phyloP scores from a whole-genome alignment of 805 yeast genomes.

The Kodamaea fukazawae region DNA sequence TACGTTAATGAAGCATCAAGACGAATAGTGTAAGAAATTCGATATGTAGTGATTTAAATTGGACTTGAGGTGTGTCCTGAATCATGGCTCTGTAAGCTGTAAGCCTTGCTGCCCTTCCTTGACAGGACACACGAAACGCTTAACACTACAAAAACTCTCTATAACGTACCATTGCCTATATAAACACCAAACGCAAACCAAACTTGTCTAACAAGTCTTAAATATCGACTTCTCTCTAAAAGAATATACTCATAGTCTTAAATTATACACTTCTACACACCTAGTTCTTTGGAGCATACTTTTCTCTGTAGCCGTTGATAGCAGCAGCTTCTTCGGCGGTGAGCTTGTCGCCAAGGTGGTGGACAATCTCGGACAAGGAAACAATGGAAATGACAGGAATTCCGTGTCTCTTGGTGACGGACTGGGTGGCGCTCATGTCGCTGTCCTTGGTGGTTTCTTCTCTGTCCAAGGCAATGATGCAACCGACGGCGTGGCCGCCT shows the following conservation, averaged over 20 bases:
- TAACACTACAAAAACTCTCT: too few relatives aligned
- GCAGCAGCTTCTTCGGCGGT: slow-evolving; percentile 54
- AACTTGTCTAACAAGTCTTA: too few relatives aligned
- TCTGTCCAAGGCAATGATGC: slow-evolving; percentile 90
- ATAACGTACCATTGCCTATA: too few relatives aligned
- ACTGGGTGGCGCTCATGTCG: slow-evolving; percentile 73
- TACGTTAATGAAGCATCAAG: not conserved
- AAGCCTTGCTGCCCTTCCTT: too few relatives aligned
- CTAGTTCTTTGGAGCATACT: slow-evolving; percentile 42
- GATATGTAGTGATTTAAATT: too few relatives aligned
- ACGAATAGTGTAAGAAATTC: not conserved
- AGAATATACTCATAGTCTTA: too few relatives aligned
- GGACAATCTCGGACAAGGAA: slow-evolving; percentile 68
- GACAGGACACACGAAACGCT: too few relatives aligned
- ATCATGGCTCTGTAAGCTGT: too few relatives aligned
- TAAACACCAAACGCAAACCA: too few relatives aligned
- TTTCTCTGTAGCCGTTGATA: slow-evolving; percentile 56
- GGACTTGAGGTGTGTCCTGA: too few relatives aligned
- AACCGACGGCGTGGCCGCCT: slow-evolving; percentile 74
- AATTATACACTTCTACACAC: too few relatives aligned
- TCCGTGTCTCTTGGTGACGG: slow-evolving; percentile 64
- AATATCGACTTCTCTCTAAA: too few relatives aligned
- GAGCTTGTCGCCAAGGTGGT: slow-evolving; percentile 55
- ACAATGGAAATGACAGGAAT: slow-evolving; percentile 87
- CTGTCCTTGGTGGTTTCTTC: slow-evolving; percentile 81